Evolutionary conservation across 164 flowering plant species (phyloP).

Genomic region (Liquidambar formosana): DNA sequence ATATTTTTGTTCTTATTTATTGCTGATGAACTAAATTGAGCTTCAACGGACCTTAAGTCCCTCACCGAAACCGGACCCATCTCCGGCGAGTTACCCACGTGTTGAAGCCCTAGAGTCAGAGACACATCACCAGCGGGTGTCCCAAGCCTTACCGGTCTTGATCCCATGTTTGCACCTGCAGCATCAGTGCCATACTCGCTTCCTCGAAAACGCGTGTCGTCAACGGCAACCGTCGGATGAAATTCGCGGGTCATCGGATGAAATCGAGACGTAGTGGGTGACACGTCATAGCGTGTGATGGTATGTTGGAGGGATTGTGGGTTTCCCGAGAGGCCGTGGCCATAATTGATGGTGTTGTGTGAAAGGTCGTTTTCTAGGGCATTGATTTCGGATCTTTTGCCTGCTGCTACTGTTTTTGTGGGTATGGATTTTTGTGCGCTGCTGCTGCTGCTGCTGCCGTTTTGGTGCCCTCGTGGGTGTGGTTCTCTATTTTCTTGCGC

Average conservation of each 20-base stretch:
- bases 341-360: constrained; percentile 29
- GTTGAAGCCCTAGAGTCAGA: constrained; percentile 39
- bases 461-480: no score
- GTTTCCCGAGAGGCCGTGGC: constrained; percentile 27
- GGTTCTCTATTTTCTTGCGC: background rate
- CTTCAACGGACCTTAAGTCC: constrained; percentile 16
- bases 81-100: constrained; percentile 28
- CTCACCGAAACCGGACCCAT: constrained; percentile 19
- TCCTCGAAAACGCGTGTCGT: constrained; percentile 7
- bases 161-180: constrained; percentile 10
- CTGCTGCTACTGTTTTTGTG: constrained; percentile 4
- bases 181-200: background rate
- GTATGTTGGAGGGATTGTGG: constrained; percentile 9
- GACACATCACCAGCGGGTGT: constrained; percentile 34
- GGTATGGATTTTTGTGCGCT: constrained; percentile 29
- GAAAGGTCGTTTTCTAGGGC: constrained; percentile 42
- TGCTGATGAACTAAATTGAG: no score
- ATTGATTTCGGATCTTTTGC: constrained; percentile 43
- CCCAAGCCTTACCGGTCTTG: constrained; percentile 10
- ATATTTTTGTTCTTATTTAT: background rate
- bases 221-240: constrained; percentile 8
- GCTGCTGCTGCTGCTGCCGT: constrained; percentile 1
- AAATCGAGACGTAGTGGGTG: no score
- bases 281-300: background rate
- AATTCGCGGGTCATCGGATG: background rate